A percentile compares a stretch with the other conserved stretches of the same genome.
phyloP scores from a whole-genome alignment of 108 stramenopile species.

The Skeletonema potamos region DNA sequence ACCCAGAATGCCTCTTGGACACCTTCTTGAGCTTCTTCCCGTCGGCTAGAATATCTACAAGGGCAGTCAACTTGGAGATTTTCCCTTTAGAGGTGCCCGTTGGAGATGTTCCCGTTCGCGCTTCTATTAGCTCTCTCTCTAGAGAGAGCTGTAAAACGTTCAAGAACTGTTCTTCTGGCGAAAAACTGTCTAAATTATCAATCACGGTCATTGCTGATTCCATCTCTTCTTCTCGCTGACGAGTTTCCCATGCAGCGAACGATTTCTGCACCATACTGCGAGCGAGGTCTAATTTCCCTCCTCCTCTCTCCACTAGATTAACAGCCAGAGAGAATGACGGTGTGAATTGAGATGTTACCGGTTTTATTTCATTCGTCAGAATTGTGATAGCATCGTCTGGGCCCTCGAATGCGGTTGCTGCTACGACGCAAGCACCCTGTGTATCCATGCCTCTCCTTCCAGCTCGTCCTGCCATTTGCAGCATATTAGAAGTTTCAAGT shows the following conservation, averaged over 20 bases:
- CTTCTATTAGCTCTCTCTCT: slow-evolving; percentile 48
- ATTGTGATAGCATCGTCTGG: slow-evolving; percentile 68
- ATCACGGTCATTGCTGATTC: slow-evolving; percentile 20
- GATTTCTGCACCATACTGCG: slow-evolving; percentile 69
- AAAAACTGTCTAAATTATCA: slow-evolving; percentile 27
- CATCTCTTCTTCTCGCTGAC: slow-evolving; percentile 49
- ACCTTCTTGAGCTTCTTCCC: slow-evolving; percentile 69
- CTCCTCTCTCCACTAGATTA: slow-evolving; percentile 68
- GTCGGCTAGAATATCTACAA: slow-evolving; percentile 60
- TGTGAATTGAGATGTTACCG: slow-evolving; percentile 78
- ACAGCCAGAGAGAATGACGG: slow-evolving; percentile 80
- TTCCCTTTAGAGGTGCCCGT: slow-evolving; percentile 39
- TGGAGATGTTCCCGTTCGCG: slow-evolving; percentile 35
- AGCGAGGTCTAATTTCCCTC: slow-evolving; percentile 73
- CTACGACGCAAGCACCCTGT: slow-evolving; percentile 75
- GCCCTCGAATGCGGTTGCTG: slow-evolving; percentile 77
- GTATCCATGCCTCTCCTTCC: slow-evolving; percentile 82
- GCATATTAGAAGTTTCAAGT: slow-evolving; percentile 75
- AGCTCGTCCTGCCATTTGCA: slow-evolving; percentile 91
- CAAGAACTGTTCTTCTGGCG: slow-evolving; percentile 64
- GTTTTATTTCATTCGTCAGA: slow-evolving; percentile 72
- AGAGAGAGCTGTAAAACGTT: slow-evolving; percentile 32
- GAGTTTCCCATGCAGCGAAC: slow-evolving; percentile 76
- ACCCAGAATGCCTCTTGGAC: slow-evolving; percentile 58
- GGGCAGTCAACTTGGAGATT: slow-evolving; percentile 34